These are phyloP conservation scores for Ceriops tagal DNA, from an alignment of 345 rosid genomes.

Conservation along the genomic window DNA sequence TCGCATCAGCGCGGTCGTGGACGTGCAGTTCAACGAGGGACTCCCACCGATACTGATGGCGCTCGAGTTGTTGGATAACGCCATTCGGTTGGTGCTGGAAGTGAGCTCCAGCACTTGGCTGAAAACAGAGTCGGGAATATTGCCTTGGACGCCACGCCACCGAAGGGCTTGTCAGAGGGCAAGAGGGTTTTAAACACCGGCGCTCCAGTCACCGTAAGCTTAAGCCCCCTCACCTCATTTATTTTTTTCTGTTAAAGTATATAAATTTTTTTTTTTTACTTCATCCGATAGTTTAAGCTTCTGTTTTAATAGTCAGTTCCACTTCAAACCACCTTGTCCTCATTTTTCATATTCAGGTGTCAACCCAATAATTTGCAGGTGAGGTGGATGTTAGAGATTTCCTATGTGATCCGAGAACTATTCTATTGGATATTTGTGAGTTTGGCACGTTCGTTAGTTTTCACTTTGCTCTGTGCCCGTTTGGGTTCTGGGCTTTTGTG, in stretches of 20 bases:
- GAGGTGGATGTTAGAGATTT: too few relatives aligned
- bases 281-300: too few relatives aligned
- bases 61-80: conserved; percentile 68
- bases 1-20: conserved; percentile 87
- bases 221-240: neutral
- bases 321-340: too few relatives aligned
- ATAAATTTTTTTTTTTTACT: too few relatives aligned
- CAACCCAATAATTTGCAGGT: too few relatives aligned
- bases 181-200: conserved; percentile 77
- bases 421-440: too few relatives aligned
- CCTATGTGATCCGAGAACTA: too few relatives aligned
- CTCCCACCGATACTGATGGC: conserved; percentile 93
- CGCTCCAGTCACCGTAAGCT: conserved; percentile 77
- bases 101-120: conserved; percentile 88
- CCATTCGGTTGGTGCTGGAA: conserved; percentile 78
- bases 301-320: too few relatives aligned
- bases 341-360: too few relatives aligned
- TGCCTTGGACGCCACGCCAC: conserved; percentile 75
- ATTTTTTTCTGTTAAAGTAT: neutral
- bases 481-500: neutral
- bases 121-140: conserved; percentile 77
- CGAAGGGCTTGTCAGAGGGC: conserved; percentile 81
- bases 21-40: conserved; percentile 81
- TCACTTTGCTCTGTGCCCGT: too few relatives aligned
- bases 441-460: too few relatives aligned